phyloP scores from a whole-genome alignment of 306 rosid genomes.

The Medicago ruthenica region DNA sequence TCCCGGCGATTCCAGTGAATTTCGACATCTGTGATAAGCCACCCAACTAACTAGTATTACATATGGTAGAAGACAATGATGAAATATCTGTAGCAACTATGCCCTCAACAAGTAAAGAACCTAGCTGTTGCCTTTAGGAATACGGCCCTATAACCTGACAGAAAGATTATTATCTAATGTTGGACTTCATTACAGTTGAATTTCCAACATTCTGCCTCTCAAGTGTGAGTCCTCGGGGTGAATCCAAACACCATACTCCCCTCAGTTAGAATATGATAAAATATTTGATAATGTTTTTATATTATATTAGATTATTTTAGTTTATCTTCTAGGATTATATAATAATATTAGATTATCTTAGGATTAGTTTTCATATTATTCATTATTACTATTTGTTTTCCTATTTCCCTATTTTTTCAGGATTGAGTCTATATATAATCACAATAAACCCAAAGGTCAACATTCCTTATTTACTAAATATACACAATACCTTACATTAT shows the following conservation, averaged over 20 bases:
- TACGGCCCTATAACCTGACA: not conserved
- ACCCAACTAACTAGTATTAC: conserved; percentile 22
- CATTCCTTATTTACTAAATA: not conserved
- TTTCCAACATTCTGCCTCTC: not conserved
- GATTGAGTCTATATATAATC: not conserved
- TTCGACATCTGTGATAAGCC: conserved; percentile 66
- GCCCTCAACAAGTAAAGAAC: conserved; percentile 17
- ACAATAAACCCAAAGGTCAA: not conserved
- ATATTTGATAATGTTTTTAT: not conserved
- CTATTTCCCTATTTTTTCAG: not conserved
- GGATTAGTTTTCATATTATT: not conserved
- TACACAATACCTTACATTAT: not conserved
- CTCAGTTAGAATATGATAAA: no score
- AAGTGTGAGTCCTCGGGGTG: not conserved
- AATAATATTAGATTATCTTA: not conserved
- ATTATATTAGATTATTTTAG: no score
- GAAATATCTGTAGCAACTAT: conserved; percentile 29
- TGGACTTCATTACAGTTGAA: not conserved
- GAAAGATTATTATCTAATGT: not conserved
- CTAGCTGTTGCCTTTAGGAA: not conserved
- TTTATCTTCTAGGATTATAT: not conserved
- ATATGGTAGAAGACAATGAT: conserved; percentile 14
- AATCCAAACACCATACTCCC: no score
- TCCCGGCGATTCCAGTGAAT: conserved; percentile 63
- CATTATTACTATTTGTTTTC: not conserved